Evolutionary conservation across 163 green algal genomes (phyloP), one percentile per base, ranked within the genome.

Genomic region (Chlorella variabilis): DNA sequence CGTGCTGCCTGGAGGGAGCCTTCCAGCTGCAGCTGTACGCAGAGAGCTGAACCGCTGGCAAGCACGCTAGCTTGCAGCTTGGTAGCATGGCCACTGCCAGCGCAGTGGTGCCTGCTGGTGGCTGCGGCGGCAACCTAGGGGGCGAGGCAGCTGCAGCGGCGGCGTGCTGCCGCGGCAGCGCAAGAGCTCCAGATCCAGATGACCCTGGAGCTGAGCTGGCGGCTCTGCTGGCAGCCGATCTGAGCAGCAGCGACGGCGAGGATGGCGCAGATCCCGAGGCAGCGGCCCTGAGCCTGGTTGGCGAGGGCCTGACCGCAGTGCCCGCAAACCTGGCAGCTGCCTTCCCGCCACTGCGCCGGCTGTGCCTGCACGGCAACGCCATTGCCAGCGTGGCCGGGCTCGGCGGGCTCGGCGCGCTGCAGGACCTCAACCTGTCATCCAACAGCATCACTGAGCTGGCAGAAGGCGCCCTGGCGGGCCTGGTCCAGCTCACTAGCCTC

Each of bases 341-440:
- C 49, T 38, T 71, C 20, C 48, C 65, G 0, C 45, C 34, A 13
- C 29, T 83, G 82, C 67, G 61, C 8, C 58, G 70, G 18, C 81
- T 96, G n/a, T 94, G 91, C 84, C 79, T 96, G 59, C 92, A 96
- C 73, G 89, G 86, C 77, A 96, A 96, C 87, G 86, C 73, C 54
- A 87, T 96, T 18, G 49, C 73, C 0, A 66, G 58, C 25, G 85
- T 93, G 23, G 87, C 89, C 8, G 84, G 90, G 7, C 67, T 95
- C 1, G 27, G 62, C 8, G 66, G 75, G 20, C 77, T 94, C 29
- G 62, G 27, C 3, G 69, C n/a, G 31, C 83, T 95, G 23, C 80
- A 58, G 5, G 79, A 90, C 21, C 59, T 96, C 15, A 94, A 96
- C 75, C 75, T 95, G 15, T 96, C 92, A 0, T 94, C 90, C 31